Conservation (phyloP, 2,329 filamentous ascomycete genomes). For the Aspergillus sojae region DNA sequence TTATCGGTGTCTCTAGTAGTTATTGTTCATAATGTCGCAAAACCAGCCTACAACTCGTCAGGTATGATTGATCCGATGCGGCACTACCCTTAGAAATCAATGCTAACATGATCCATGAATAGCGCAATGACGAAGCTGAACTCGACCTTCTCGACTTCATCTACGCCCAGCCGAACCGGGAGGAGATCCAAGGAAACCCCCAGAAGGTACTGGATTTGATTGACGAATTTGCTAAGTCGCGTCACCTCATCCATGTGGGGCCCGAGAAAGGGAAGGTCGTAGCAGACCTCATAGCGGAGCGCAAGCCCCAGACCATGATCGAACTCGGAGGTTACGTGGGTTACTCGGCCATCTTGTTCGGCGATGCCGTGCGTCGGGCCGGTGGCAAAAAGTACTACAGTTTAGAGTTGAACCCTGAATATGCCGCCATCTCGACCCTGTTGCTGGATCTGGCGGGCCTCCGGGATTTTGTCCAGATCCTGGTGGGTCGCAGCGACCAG, state of each 20-base stretch:
- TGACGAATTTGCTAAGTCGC: slow-evolving; percentile 68
- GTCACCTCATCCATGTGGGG: slow-evolving; percentile 81
- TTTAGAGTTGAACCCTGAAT: slow-evolving; percentile 73
- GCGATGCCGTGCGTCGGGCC: slow-evolving; percentile 62
- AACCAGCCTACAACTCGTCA: neutral
- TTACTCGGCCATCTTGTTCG: slow-evolving; percentile 79
- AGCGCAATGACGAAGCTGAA: slow-evolving; percentile 69
- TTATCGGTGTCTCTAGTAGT: neutral
- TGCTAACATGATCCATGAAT: neutral
- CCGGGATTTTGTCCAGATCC: slow-evolving; percentile 68
- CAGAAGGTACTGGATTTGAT: slow-evolving; percentile 67
- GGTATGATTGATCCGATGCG: neutral
- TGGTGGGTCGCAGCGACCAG: slow-evolving; percentile 70
- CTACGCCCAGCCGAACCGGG: slow-evolving; percentile 62
- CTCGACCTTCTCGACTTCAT: slow-evolving; percentile 72
- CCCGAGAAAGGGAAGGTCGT: slow-evolving; percentile 74
- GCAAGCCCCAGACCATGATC: slow-evolving; percentile 70
- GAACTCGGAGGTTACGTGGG: slow-evolving; percentile 82
- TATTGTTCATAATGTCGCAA: neutral
- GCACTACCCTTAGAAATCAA: neutral
- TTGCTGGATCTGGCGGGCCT: slow-evolving; percentile 76
- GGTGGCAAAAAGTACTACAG: slow-evolving; percentile 70
- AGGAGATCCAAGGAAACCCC: slow-evolving; percentile 66
- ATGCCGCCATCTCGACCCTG: slow-evolving; percentile 68
- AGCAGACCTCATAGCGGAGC: slow-evolving; percentile 65